Base-by-base conservation (phyloP, 495 filamentous ascomycete species). In the Hyaloscypha hepaticicola region DNA sequence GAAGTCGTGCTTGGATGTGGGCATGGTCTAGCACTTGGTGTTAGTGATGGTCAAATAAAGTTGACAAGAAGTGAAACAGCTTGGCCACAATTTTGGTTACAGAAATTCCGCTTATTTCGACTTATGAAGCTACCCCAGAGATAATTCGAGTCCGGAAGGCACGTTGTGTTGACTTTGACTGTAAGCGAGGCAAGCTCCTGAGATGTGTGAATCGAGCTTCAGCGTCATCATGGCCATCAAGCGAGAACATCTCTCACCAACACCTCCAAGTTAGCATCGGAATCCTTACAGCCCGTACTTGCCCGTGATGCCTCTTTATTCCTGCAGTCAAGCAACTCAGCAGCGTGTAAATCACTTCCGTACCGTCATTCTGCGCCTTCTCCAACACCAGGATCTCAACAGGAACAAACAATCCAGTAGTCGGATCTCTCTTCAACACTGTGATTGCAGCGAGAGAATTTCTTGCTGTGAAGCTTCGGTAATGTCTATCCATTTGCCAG, bases 221-320 rank as follows among this genome's bases (percentile, higher is more conserved):
- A 73, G 72, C 22, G 78, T 90, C 56, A 58, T 76, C 33, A 74
- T 83, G 25, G 71, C 75, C 26, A 33, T 64, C 33, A 67, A 48
- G 66, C 29, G 49, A 61, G 53, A 55, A 65, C 26, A 41, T 22
- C 53, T 24, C 25, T 22, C 5, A 63, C 59, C 55, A 66, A 55
- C 5, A 5, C 34, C 26, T 34, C 55, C 24, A 66, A 27, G 55
- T 64, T 64, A 26, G 14, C 33, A 38, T 68, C 66, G 65, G 50
- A 19, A 55, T 33, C 53, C 28, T 45, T 19, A 53, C 67, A 12
- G 63, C 63, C 5, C 29, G 33, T 27, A 61, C 14, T 33, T 66
- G 60, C 3, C 31, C 29, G 31, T 31, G 24, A 14, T 58, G 48
- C 6, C 50, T 45, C n/a, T 41, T 26, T n/a, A 51, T 0, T 0